phyloP scores from a whole-genome alignment of 2,329 filamentous ascomycete genomes.

The Neoascochyta sp. region DNA sequence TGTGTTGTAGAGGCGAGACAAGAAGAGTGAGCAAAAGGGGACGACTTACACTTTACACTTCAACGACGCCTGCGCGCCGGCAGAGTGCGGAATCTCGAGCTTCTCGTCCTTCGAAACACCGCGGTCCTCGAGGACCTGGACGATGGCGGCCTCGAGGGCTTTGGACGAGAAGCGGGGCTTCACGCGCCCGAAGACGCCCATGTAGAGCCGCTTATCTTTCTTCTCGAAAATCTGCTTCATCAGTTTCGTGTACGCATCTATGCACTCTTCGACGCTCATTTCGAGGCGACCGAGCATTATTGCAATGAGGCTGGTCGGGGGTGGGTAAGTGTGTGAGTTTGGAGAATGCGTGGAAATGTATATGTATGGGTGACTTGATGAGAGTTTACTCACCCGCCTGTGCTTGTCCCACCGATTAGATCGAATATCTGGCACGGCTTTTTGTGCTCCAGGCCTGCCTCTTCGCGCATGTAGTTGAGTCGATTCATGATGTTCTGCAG shows the following conservation, averaged over 20 bases:
- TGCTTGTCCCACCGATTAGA: constrained; percentile 22
- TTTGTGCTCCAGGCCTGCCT: constrained; percentile 2
- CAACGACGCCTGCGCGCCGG: neutral
- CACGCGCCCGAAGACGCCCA: constrained; percentile 2
- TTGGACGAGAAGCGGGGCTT: constrained; percentile 8
- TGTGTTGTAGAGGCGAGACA: too few species aligned
- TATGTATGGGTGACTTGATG: too few species aligned
- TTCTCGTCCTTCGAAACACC: constrained; percentile 1
- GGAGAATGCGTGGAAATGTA: neutral
- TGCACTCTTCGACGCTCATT: constrained; percentile 14
- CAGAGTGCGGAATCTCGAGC: neutral
- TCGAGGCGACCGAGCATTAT: constrained; percentile 19
- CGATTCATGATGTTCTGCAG: constrained; percentile 18
- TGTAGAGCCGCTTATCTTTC: neutral
- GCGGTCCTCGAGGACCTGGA: neutral
- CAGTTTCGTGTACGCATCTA: constrained; percentile 6
- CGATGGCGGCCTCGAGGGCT: constrained; percentile 4
- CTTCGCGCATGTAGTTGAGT: constrained; percentile 9
- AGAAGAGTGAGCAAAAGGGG: too few species aligned
- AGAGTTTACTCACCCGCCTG: constrained; percentile 11
- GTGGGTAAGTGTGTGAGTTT: neutral
- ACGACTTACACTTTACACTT: constrained; percentile 4
- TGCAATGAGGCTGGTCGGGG: constrained; percentile 15
- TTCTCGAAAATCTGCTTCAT: constrained; percentile 7
- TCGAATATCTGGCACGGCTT: constrained; percentile 19